Evolutionary conservation across 2,329 filamentous ascomycete genomes (phyloP).

Genomic region (Sporothrix inflata): DNA sequence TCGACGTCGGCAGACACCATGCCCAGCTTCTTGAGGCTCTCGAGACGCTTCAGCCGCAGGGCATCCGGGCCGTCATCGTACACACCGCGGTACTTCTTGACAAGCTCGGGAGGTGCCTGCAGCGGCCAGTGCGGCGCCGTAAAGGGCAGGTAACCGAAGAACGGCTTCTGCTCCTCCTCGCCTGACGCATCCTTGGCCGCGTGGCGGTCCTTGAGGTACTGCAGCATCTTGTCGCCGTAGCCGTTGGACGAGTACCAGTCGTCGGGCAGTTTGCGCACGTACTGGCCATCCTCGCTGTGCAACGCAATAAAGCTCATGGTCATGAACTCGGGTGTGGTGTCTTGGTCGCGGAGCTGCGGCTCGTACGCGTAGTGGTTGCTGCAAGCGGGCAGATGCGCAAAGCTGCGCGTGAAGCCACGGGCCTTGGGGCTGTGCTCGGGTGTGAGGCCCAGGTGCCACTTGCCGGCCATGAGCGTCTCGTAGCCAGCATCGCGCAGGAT

Average conservation of each 20-base stretch:
- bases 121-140: conserved; percentile 65
- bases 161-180: conserved; percentile 46
- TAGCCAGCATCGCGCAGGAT: conserved; percentile 62
- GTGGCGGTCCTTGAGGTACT: conserved; percentile 53
- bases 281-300: conserved; percentile 43
- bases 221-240: conserved; percentile 56
- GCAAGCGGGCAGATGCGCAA: neutral
- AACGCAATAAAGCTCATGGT: conserved; percentile 31
- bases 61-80: conserved; percentile 65
- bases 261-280: conserved; percentile 43
- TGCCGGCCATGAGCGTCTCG: conserved; percentile 45
- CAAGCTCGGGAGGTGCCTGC: conserved; percentile 48
- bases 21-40: conserved; percentile 46
- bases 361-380: conserved; percentile 17
- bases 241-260: conserved; percentile 53
- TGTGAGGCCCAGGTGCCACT: conserved; percentile 11
- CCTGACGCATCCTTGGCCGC: conserved; percentile 35
- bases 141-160: conserved; percentile 65
- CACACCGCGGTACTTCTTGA: conserved; percentile 60
- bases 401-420: neutral
- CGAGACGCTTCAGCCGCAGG: conserved; percentile 56
- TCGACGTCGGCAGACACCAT: conserved; percentile 56
- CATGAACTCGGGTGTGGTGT: conserved; percentile 39
- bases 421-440: neutral
- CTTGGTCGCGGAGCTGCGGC: neutral